These are phyloP conservation scores for Patellifolia procumbens DNA, from an alignment of 179 eudicot genomes.

Conservation along the genomic window DNA sequence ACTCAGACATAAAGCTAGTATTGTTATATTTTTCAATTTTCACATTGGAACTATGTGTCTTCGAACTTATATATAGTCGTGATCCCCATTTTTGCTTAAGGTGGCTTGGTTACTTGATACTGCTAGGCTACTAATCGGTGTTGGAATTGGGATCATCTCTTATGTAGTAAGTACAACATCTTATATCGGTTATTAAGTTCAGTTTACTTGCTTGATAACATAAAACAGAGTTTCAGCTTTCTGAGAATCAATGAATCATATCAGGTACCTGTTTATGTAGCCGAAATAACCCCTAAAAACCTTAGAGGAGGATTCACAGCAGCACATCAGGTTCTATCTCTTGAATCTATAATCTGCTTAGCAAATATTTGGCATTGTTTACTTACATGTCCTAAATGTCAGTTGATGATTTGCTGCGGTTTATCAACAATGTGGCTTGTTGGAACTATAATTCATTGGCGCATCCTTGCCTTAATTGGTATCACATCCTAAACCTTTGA, in stretches of 20 bases:
- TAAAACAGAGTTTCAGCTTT: not conserved
- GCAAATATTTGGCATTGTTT: conserved; percentile 3
- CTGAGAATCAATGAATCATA: not conserved
- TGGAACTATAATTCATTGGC: conserved; percentile 75
- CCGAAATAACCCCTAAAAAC: conserved; percentile 87
- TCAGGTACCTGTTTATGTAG: conserved; percentile 88
- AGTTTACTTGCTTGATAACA: not conserved
- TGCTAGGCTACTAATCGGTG: conserved; percentile 68
- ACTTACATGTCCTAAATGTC: conserved; percentile 33
- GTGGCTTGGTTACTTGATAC: conserved; percentile 64
- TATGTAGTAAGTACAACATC: conserved; percentile 54
- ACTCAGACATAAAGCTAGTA: too few species aligned
- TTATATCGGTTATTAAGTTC: not conserved
- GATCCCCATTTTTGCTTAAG: conserved; percentile 37
- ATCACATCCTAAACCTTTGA: conserved; percentile 3
- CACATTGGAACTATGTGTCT: not conserved
- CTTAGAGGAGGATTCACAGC: conserved; percentile 78
- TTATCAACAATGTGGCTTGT: conserved; percentile 61
- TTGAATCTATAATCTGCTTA: not conserved
- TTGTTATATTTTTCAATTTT: not conserved
- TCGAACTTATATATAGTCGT: not conserved
- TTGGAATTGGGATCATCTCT: conserved; percentile 78
- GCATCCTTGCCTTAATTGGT: conserved; percentile 68
- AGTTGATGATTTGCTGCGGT: conserved; percentile 88
- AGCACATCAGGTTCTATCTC: conserved; percentile 62